Evolutionary conservation across 2,329 filamentous ascomycete genomes (phyloP).

Genomic region (Curvularia sp.): DNA sequence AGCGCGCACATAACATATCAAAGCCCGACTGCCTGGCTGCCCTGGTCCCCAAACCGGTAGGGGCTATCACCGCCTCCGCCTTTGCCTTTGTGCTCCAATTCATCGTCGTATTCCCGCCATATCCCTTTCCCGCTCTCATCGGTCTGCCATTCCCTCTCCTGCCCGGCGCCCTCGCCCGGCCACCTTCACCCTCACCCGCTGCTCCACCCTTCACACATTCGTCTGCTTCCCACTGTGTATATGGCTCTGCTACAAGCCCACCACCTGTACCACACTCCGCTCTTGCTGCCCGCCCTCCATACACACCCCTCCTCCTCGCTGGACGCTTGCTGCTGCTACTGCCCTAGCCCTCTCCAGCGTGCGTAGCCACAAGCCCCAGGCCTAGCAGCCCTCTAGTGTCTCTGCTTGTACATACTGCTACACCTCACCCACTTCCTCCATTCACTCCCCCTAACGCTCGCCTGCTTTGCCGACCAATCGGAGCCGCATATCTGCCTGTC

Average conservation of each 20-base stretch:
- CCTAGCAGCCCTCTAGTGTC: conserved; percentile 7
- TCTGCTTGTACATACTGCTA: neutral
- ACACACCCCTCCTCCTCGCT: conserved; percentile 31
- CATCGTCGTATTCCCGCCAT: conserved; percentile 3
- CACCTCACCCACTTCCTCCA: conserved; percentile 18
- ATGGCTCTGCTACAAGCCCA: conserved; percentile 44
- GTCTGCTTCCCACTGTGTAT: conserved; percentile 28
- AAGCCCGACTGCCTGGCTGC: conserved; percentile 12
- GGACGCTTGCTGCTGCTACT: conserved; percentile 38
- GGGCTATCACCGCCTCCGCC: conserved; percentile 6
- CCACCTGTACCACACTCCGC: conserved; percentile 24
- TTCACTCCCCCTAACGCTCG: conserved; percentile 9
- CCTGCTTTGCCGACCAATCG: conserved; percentile 15
- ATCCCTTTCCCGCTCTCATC: neutral
- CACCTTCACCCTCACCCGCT: too few species aligned
- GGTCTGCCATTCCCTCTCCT: neutral
- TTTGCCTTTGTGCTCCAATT: neutral
- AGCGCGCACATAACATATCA: conserved; percentile 26
- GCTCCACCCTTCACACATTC: neutral
- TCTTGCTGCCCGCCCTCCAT: conserved; percentile 30
- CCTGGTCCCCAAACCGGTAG: conserved; percentile 3
- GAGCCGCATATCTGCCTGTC: conserved; percentile 13
- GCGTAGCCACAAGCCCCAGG: conserved; percentile 34
- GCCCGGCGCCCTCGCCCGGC: neutral
- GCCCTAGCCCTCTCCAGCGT: conserved; percentile 46